phyloP scores from a whole-genome alignment of 208 protist genomes.

The Tritrichomonas foetus region DNA sequence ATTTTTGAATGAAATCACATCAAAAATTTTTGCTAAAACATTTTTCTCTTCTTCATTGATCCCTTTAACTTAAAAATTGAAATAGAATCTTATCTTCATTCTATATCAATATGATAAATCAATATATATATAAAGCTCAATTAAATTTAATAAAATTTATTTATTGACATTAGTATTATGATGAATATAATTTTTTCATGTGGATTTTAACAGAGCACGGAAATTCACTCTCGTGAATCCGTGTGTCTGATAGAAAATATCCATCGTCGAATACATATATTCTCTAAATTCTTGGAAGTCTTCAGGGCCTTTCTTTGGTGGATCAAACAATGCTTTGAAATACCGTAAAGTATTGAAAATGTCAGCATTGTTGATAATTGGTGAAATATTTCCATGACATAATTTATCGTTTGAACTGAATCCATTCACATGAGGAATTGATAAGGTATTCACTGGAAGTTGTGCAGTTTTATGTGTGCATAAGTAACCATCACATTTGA shows the following conservation, averaged over 20 bases:
- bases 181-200: background rate
- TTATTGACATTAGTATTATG: background rate
- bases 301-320: background rate
- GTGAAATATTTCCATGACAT: background rate
- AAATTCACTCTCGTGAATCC: background rate
- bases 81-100: background rate
- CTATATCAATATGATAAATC: background rate
- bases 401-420: background rate
- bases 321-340: background rate
- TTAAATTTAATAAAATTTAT: background rate
- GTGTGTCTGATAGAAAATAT: background rate
- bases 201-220: background rate
- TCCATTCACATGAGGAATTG: background rate
- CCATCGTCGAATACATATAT: background rate
- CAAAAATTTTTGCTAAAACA: background rate
- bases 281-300: background rate
- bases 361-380: too few species aligned
- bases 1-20: background rate
- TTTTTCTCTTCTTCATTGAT: background rate
- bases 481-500: background rate
- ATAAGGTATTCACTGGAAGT: background rate
- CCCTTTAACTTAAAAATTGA: background rate
- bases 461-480: background rate
- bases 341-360: background rate
- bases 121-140: background rate